Evolutionary conservation across 2,329 filamentous ascomycete genomes (phyloP), one percentile per base, ranked within the genome.

Genomic region (Annulohypoxylon truncatum): DNA sequence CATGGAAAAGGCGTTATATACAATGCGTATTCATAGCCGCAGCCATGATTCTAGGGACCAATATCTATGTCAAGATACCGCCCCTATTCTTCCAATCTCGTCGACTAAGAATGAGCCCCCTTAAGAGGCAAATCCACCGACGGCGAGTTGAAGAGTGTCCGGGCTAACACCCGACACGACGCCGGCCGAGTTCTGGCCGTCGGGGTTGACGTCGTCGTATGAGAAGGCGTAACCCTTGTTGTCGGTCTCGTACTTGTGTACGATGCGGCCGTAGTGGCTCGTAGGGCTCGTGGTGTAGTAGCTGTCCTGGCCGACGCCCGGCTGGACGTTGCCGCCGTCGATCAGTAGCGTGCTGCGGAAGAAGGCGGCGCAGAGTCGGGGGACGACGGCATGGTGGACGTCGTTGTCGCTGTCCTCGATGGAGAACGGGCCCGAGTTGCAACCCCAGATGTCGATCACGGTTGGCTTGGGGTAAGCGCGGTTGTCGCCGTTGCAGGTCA

Each of bases 171-270:
- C 83, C 55, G 84, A 79, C 35, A 87, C 79, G 28, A 82, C 83
- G 2, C 85, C 85, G 2, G 82, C 82, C 55, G 85, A 84, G 73
- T 90, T 86, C 67, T 82, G 79, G 26, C 83, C 86, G 64, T 82
- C 80, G 0, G 87, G 84, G 58, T 87, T 85, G 15, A 92, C 89
- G 73, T 92, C 89, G 72, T 92, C 89, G 70, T 90, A 92, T 0
- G 89, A 82, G 73, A 91, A 92, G 0, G 87, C 85, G 73, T 92
- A 92, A 0, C 89, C 89, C 46, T 81, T 79, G 0, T 84, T 83
- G 74, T 90, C 87, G 3, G 83, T 73, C 77, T 90, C 87, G 52
- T 86, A 82, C 35, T 82, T 77, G 76, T 91, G 89, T 2, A 91
- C 82, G 38, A 91, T 80, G 7, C 86, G 80, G 28, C 85, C 80